A percentile compares a stretch with the other conserved stretches of the same genome.
Conservation (phyloP, 345 rosid genomes). For the Noccaea caerulescens region DNA sequence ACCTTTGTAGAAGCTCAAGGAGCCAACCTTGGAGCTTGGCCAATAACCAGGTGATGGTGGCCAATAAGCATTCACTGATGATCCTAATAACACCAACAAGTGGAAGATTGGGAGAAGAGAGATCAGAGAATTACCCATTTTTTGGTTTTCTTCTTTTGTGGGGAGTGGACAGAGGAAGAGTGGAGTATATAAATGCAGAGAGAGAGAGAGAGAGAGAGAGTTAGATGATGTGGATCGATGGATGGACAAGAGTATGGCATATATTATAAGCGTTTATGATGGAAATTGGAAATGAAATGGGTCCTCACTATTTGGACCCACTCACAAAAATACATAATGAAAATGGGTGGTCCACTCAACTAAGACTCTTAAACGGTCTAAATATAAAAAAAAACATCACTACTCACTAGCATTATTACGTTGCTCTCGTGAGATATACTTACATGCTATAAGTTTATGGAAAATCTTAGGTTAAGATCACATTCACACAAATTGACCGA, state of each 20-base stretch:
- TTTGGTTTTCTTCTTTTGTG: constrained; percentile 19
- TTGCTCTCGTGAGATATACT: constrained; percentile 26
- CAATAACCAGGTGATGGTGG: constrained; percentile 94
- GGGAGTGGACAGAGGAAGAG: constrained; percentile 41
- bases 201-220: constrained; percentile 41
- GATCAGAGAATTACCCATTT: constrained; percentile 41
- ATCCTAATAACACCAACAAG: constrained; percentile 45
- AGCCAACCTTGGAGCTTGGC: constrained; percentile 81
- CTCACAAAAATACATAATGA: constrained; percentile 41
- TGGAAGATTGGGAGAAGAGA: constrained; percentile 42
- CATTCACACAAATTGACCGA: constrained; percentile 36
- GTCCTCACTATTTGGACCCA: constrained; percentile 47
- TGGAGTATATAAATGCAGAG: constrained; percentile 50
- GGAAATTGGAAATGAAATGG: constrained; percentile 41
- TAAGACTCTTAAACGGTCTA: constrained; percentile 44
- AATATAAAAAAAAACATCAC: constrained; percentile 31
- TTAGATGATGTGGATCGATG: constrained; percentile 31
- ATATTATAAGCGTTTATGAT: constrained; percentile 40
- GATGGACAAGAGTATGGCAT: constrained; percentile 44
- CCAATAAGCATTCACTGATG: constrained; percentile 56
- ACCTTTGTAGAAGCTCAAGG: constrained; percentile 69
- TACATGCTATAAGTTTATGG: constrained; percentile 27
- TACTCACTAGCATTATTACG: constrained; percentile 33
- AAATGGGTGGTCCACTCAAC: constrained; percentile 44
- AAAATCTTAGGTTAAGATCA: constrained; percentile 37